Conservation (phyloP, 495 filamentous ascomycete species). For the Recurvomyces mirabilis region DNA sequence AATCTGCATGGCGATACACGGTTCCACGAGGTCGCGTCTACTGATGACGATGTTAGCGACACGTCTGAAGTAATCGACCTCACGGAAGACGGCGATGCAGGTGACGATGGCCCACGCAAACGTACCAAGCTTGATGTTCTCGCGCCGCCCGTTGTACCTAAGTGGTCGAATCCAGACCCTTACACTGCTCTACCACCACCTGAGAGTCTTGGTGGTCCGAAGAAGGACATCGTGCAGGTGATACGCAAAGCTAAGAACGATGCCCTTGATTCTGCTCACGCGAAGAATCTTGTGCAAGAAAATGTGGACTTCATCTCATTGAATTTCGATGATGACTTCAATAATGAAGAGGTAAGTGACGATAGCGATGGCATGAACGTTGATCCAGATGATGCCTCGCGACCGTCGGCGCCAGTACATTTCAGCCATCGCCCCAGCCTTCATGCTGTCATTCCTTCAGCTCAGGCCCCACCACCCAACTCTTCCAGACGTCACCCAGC, state of each 20-base stretch:
- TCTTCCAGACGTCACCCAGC: neutral
- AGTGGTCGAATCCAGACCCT: constrained; percentile 90
- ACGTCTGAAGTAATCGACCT: constrained; percentile 45
- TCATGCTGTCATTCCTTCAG: neutral
- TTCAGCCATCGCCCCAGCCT: constrained; percentile 5
- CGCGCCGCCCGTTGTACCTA: constrained; percentile 41
- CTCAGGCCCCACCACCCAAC: neutral
- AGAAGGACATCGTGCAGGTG: constrained; percentile 71
- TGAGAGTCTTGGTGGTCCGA: constrained; percentile 52
- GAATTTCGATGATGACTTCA: constrained; percentile 44
- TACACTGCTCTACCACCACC: constrained; percentile 73
- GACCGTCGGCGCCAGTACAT: neutral
- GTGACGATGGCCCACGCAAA: constrained; percentile 24
- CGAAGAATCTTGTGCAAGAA: constrained; percentile 44
- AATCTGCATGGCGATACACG: constrained; percentile 11
- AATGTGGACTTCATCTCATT: constrained; percentile 81
- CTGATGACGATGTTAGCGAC: constrained; percentile 62
- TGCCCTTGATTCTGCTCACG: constrained; percentile 24
- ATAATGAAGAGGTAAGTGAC: neutral
- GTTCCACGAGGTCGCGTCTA: constrained; percentile 48
- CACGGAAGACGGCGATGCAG: constrained; percentile 35
- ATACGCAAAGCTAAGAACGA: constrained; percentile 72
- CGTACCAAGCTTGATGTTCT: constrained; percentile 3
- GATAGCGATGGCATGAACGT: neutral
- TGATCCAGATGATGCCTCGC: neutral